phyloP scores from a whole-genome alignment of 495 filamentous ascomycete species.

The Glarea lozoyensis region DNA sequence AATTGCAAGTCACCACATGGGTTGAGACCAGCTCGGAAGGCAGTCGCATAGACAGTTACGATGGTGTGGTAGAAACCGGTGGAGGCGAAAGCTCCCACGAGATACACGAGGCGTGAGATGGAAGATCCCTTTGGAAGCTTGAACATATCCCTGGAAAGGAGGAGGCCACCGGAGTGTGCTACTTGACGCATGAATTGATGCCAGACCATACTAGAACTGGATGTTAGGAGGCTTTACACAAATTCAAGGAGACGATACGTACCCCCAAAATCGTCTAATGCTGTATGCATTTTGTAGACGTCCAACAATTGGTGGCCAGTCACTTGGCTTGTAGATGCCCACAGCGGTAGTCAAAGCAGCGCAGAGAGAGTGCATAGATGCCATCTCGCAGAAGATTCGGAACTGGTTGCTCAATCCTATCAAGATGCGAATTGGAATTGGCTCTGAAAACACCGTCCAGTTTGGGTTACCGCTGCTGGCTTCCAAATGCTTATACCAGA shows the following conservation, averaged over 20 bases:
- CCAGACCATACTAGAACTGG: background rate
- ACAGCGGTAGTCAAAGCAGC: background rate
- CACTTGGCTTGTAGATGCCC: background rate
- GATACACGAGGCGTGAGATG: background rate
- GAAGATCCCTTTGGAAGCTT: background rate
- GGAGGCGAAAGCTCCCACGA: background rate
- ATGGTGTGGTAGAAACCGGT: background rate
- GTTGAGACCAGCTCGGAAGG: background rate
- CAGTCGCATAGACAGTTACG: background rate
- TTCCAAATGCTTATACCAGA: background rate
- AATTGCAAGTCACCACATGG: background rate
- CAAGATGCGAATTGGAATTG: background rate
- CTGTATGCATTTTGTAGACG: background rate
- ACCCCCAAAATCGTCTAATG: background rate
- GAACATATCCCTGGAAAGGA: background rate
- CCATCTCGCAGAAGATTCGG: background rate
- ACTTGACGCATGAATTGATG: background rate
- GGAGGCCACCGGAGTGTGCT: background rate
- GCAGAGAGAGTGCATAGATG: background rate
- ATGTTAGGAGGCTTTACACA: background rate
- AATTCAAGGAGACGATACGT: background rate
- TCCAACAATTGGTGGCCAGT: background rate
- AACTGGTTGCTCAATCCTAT: background rate
- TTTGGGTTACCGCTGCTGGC: background rate
- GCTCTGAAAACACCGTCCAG: background rate